A percentile compares a stretch with the other conserved stretches of the same genome.
phyloP scores from a whole-genome alignment of 2,329 filamentous ascomycete species.

The Elsinoe batatas region DNA sequence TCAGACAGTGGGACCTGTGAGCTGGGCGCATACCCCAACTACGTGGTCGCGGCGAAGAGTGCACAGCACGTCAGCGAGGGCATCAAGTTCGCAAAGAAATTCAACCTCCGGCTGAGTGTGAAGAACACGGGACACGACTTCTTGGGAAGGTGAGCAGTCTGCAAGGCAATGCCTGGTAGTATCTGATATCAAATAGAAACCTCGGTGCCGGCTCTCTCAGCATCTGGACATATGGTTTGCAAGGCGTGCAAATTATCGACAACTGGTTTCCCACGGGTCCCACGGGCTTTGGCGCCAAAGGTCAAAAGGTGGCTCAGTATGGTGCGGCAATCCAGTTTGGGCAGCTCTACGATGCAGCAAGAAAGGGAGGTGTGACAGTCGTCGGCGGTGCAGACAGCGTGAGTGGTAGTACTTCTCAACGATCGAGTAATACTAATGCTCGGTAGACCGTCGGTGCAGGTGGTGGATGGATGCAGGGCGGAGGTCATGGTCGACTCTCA shows the following conservation, averaged over 20 bases:
- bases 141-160: slow-evolving; percentile 13
- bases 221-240: slow-evolving; percentile 20
- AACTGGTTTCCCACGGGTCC: slow-evolving; percentile 2
- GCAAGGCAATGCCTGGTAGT: neutral
- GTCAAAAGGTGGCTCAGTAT: slow-evolving; percentile 4
- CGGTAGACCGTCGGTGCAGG: slow-evolving; percentile 19
- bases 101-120: slow-evolving; percentile 18
- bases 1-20: slow-evolving; percentile 13
- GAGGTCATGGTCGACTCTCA: slow-evolving; percentile 19
- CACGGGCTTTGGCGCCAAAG: neutral
- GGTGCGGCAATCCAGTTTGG: neutral
- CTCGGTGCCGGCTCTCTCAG: slow-evolving; percentile 17
- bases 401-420: neutral
- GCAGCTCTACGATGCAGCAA: slow-evolving; percentile 6
- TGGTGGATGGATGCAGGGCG: slow-evolving; percentile 21
- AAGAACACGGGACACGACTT: slow-evolving; percentile 23
- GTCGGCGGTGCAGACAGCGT: slow-evolving; percentile 13
- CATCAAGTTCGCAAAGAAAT: slow-evolving; percentile 18
- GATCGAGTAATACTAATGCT: neutral
- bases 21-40: slow-evolving; percentile 17
- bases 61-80: slow-evolving; percentile 16
- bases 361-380: slow-evolving; percentile 7
- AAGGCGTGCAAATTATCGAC: slow-evolving; percentile 14
- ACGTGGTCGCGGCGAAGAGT: slow-evolving; percentile 16
- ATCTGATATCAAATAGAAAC: neutral